Conservation (phyloP, 169 alveolate species). For the Plasmodium gonderi region DNA sequence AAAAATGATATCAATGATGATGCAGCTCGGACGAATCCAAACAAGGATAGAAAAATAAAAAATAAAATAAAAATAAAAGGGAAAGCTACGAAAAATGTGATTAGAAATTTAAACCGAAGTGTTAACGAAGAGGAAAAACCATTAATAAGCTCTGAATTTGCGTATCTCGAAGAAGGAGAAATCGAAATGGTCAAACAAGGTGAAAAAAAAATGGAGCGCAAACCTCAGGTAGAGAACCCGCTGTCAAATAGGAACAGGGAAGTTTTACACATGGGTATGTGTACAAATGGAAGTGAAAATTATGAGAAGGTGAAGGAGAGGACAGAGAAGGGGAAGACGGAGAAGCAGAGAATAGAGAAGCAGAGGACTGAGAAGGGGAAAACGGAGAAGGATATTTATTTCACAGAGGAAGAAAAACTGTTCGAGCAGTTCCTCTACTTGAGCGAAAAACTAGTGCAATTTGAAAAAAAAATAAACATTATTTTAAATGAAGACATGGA, state of each 20-base stretch:
- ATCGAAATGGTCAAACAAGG: neutral
- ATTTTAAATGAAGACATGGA: neutral
- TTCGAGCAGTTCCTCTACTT: neutral
- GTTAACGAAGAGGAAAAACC: neutral
- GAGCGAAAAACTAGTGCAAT: constrained; percentile 1
- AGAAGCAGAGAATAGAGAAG: neutral
- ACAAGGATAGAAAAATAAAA: neutral
- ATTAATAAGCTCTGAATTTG: neutral
- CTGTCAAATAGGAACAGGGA: neutral
- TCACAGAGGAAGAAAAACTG: neutral
- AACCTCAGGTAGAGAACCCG: neutral
- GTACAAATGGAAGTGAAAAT: neutral
- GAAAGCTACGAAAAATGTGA: neutral
- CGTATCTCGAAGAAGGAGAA: neutral
- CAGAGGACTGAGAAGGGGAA: neutral
- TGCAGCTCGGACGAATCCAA: neutral
- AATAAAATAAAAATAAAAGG: neutral
- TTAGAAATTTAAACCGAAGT: neutral
- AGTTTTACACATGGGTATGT: neutral
- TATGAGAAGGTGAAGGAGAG: neutral
- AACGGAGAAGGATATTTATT: neutral
- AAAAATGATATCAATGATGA: neutral
- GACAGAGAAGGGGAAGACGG: neutral
- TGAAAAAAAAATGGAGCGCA: neutral
- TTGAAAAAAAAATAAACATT: constrained; percentile 12